These are phyloP conservation scores for Goffeauzyma gilvescens DNA, from an alignment of 768 basidiomycete species.

Conservation along the genomic window DNA sequence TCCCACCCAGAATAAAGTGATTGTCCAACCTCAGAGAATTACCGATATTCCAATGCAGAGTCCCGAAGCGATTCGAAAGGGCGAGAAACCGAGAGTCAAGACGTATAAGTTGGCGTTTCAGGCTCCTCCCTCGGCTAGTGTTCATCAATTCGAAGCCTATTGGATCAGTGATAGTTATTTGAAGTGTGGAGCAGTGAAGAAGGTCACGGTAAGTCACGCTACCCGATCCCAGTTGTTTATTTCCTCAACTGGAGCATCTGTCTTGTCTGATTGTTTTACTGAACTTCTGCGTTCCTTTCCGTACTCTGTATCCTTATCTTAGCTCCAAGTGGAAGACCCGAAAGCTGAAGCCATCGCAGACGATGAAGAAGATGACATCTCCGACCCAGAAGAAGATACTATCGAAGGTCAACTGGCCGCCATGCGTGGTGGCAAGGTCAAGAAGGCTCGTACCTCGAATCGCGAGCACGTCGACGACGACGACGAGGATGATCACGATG, in stretches of 20 bases:
- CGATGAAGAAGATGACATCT: slow-evolving; percentile 74
- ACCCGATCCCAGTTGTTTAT: no score
- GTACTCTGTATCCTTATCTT: no score
- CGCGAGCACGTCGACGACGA: slow-evolving; percentile 45
- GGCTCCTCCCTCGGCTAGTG: slow-evolving; percentile 62
- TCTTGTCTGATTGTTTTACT: no score
- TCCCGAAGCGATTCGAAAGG: slow-evolving; percentile 9
- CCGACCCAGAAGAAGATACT: slow-evolving; percentile 90
- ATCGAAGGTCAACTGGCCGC: slow-evolving; percentile 94
- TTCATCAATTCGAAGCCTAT: slow-evolving; percentile 75
- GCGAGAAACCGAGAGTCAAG: slow-evolving; percentile 14
- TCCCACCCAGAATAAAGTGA: slow-evolving; percentile 60
- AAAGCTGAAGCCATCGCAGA: slow-evolving; percentile 43
- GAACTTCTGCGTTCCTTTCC: no score
- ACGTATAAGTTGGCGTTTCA: slow-evolving; percentile 87
- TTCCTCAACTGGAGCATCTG: no score
- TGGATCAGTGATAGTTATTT: slow-evolving; percentile 75
- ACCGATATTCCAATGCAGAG: slow-evolving; percentile 47
- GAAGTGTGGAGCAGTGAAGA: slow-evolving; percentile 52
- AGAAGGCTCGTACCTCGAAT: no score
- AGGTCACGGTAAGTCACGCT: slow-evolving; percentile 46
- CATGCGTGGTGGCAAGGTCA: slow-evolving; percentile 75
- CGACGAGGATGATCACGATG: slow-evolving; percentile 34
- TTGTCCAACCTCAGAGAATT: slow-evolving; percentile 70
- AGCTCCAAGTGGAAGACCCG: slow-evolving; percentile 64